phyloP scores from a whole-genome alignment of 2,329 filamentous ascomycete genomes.

The Neofusicoccum cordaticola region DNA sequence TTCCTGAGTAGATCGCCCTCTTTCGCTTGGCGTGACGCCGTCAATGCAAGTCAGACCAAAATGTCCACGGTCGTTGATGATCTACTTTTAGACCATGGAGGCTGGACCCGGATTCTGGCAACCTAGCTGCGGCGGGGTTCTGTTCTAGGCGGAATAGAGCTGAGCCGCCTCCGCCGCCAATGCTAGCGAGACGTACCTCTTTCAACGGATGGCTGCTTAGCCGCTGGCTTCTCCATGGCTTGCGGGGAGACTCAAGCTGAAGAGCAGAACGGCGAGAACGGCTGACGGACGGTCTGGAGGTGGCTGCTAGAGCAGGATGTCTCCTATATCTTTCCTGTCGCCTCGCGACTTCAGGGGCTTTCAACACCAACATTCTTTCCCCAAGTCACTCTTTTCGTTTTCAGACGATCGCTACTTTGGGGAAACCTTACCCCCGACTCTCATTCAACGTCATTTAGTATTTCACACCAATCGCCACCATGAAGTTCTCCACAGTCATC shows the following conservation, averaged over 20 bases:
- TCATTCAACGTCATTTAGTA: background rate
- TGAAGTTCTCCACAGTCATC: constrained; percentile 23
- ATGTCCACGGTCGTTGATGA: background rate
- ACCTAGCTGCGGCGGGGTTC: background rate
- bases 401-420: background rate
- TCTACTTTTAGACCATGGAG: background rate
- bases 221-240: background rate
- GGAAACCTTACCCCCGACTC: background rate
- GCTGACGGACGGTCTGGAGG: background rate
- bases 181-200: background rate
- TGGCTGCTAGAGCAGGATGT: background rate
- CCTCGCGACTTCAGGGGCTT: background rate
- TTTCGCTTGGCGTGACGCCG: background rate
- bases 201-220: background rate
- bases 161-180: background rate
- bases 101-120: background rate
- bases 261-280: background rate
- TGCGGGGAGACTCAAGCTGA: background rate
- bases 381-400: background rate
- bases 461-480: constrained; percentile 14
- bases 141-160: background rate
- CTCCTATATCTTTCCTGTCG: background rate
- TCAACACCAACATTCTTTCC: background rate
- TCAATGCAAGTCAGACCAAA: background rate
- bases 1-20: no score